These are phyloP conservation scores for Aspergillus japonicus DNA, from an alignment of 2,329 filamentous ascomycete species.

Conservation along the genomic window DNA sequence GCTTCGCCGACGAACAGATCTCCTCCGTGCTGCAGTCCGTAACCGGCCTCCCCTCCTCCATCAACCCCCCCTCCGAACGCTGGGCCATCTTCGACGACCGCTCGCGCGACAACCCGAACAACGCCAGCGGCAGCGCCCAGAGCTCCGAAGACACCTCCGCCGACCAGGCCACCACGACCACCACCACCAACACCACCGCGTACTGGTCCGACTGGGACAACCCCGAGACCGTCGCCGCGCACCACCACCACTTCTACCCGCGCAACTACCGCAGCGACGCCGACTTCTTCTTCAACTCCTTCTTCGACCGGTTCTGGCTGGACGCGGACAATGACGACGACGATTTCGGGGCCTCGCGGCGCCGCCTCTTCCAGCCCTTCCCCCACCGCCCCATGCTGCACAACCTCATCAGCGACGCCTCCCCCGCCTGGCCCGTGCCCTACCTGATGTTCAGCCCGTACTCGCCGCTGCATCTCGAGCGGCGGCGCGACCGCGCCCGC, in stretches of 20 bases:
- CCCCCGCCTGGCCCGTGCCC: conserved; percentile 39
- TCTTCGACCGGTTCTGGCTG: conserved; percentile 35
- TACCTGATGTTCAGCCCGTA: conserved; percentile 53
- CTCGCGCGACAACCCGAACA: conserved; percentile 12
- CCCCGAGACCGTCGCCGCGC: conserved; percentile 20
- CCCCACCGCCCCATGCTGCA: conserved; percentile 27
- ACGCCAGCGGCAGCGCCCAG: not conserved
- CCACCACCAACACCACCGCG: not conserved
- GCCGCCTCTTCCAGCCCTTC: conserved; percentile 32
- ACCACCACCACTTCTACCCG: conserved; percentile 15
- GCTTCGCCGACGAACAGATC: conserved; percentile 59
- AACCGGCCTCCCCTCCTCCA: conserved; percentile 46
- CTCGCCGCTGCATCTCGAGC: conserved; percentile 56
- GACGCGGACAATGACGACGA: conserved; percentile 22
- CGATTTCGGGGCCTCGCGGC: conserved; percentile 25
- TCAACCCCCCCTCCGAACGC: conserved; percentile 30
- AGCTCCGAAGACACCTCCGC: not conserved
- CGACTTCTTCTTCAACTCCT: conserved; percentile 38
- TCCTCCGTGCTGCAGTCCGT: conserved; percentile 54
- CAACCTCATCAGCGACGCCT: conserved; percentile 35
- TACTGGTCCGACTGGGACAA: conserved; percentile 17
- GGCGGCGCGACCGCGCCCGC: conserved; percentile 32
- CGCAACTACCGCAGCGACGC: conserved; percentile 22
- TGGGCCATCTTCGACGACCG: conserved; percentile 38
- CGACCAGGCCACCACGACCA: no score